phyloP scores from a whole-genome alignment of 1,139 yeast species.

The Sugiyamaella japonica region DNA sequence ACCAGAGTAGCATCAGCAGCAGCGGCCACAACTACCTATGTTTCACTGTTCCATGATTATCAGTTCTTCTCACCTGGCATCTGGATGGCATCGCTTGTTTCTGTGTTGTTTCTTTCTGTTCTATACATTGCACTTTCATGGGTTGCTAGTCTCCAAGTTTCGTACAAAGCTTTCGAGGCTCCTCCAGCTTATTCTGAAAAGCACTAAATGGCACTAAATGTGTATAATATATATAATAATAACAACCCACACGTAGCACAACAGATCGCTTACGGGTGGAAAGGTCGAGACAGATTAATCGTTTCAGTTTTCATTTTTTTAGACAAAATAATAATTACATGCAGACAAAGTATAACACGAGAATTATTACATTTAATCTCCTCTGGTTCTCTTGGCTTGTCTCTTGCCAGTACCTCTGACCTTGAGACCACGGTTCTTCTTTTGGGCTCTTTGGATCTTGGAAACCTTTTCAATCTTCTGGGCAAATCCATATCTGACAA shows the following conservation, averaged over 20 bases:
- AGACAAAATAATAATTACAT: slow-evolving; percentile 16
- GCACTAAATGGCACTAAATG: slow-evolving; percentile 8
- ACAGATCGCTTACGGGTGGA: neutral
- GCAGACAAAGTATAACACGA: slow-evolving; percentile 17
- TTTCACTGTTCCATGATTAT: slow-evolving; percentile 48
- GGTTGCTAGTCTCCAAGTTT: slow-evolving; percentile 61
- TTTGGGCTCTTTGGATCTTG: slow-evolving; percentile 99
- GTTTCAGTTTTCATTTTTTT: slow-evolving; percentile 11
- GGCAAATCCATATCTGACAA: slow-evolving; percentile 98
- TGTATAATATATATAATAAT: neutral
- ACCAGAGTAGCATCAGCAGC: slow-evolving; percentile 7
- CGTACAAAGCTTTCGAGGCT: slow-evolving; percentile 67
- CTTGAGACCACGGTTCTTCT: slow-evolving; percentile 99
- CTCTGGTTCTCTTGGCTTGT: slow-evolving; percentile 65
- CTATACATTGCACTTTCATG: slow-evolving; percentile 59
- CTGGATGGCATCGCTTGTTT: slow-evolving; percentile 64
- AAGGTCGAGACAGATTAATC: neutral
- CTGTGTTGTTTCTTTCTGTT: slow-evolving; percentile 53
- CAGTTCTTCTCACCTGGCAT: slow-evolving; percentile 62
- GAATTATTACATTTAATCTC: slow-evolving; percentile 25
- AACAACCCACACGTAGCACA: slow-evolving; percentile 1
- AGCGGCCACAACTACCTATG: slow-evolving; percentile 2
- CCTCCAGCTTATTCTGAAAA: slow-evolving; percentile 18
- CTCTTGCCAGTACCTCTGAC: slow-evolving; percentile 97
- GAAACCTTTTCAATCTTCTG: slow-evolving; percentile 94